Percentiles rank a stretch among this genome's conserved stretches.
phyloP scores from a whole-genome alignment of 2,329 filamentous ascomycete genomes.

The Didymella segeticola region DNA sequence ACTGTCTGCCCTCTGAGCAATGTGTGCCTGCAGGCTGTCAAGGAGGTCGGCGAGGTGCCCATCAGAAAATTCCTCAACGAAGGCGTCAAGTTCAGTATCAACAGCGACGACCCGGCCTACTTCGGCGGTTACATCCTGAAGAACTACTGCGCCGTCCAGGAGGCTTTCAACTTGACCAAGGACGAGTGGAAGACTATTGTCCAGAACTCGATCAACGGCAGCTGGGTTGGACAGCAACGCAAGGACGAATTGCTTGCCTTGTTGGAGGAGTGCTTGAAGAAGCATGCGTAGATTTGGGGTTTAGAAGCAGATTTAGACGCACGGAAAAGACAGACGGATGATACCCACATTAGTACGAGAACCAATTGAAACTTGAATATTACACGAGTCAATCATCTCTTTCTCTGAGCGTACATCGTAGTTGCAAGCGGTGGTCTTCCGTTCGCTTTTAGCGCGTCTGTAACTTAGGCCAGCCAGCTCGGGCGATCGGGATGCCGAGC shows the following conservation, averaged over 20 bases:
- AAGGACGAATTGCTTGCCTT: constrained; percentile 63
- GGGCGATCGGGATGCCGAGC: constrained; percentile 9
- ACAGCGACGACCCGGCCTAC: constrained; percentile 56
- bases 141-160: constrained; percentile 78
- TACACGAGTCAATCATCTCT: background rate
- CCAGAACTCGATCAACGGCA: constrained; percentile 67
- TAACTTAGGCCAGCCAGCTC: background rate
- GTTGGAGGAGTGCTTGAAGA: constrained; percentile 24
- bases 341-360: constrained; percentile 10
- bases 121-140: constrained; percentile 78
- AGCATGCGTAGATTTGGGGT: constrained; percentile 9
- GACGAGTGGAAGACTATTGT: constrained; percentile 73
- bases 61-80: constrained; percentile 68
- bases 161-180: constrained; percentile 68
- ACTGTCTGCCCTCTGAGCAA: constrained; percentile 79
- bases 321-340: background rate
- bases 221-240: constrained; percentile 71
- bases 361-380: background rate
- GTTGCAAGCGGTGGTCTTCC: background rate
- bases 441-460: background rate
- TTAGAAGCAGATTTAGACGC: background rate
- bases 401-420: background rate
- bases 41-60: constrained; percentile 58
- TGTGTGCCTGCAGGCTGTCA: constrained; percentile 64
- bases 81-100: constrained; percentile 73